Evolutionary conservation across 345 rosid genomes (phyloP).

Genomic region (Psidium friedrichsthalianum): DNA sequence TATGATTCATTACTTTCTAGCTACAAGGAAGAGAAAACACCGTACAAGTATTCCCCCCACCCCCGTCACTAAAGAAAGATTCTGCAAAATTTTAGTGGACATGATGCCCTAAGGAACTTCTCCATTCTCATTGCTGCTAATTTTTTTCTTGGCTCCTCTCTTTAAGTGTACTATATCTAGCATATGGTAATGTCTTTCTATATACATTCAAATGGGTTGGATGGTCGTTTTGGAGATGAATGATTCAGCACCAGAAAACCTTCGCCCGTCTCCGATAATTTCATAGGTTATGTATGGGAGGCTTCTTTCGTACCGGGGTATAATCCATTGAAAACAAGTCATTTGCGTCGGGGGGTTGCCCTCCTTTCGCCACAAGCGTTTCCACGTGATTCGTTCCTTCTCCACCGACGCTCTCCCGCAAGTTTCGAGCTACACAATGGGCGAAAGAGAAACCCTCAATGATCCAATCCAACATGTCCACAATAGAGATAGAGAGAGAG

Average conservation of each 20-base stretch:
- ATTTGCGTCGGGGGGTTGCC: slow-evolving; percentile 3
- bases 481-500: background rate
- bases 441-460: background rate
- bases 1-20: background rate
- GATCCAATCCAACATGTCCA: background rate
- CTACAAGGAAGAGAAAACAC: background rate
- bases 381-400: background rate
- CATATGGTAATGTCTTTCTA: background rate
- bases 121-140: background rate
- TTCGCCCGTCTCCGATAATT: background rate
- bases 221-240: background rate
- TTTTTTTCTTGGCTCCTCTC: background rate
- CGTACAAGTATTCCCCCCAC: background rate
- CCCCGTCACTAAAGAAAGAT: background rate
- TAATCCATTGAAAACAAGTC: slow-evolving; percentile 41
- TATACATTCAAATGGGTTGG: background rate
- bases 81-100: background rate
- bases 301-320: slow-evolving; percentile 44
- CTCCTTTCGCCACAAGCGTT: background rate
- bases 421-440: slow-evolving; percentile 25
- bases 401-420: slow-evolving; percentile 4
- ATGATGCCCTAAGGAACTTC: background rate
- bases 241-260: background rate
- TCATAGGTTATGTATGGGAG: slow-evolving; percentile 50
- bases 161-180: background rate